These are phyloP conservation scores for Fusarium tjaetaba DNA, from an alignment of 2,329 filamentous ascomycete species.

Conservation along the genomic window DNA sequence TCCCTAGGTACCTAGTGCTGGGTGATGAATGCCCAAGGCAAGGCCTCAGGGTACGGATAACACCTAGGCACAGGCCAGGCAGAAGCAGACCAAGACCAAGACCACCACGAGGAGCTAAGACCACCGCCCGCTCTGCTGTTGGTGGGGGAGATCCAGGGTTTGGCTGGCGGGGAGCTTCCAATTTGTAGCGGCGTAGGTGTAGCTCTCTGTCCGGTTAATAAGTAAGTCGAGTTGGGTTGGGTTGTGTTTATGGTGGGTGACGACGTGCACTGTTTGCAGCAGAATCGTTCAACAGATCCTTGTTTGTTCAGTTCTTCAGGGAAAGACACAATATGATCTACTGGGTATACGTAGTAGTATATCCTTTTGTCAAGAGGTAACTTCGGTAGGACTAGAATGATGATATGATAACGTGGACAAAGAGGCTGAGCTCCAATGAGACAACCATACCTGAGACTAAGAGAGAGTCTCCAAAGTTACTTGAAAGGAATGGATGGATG, in stretches of 20 bases:
- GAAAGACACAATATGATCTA: background rate
- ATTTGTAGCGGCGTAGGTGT: constrained; percentile 13
- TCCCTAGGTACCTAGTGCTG: background rate
- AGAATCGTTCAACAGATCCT: background rate
- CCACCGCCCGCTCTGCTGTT: constrained; percentile 11
- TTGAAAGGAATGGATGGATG: constrained; percentile 2
- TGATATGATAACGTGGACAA: constrained; percentile 11
- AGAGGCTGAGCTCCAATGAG: constrained; percentile 10
- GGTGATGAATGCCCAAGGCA: constrained; percentile 25
- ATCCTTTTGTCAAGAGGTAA: background rate
- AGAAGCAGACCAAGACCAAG: background rate
- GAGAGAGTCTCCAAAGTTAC: background rate
- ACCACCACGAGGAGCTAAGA: constrained; percentile 22
- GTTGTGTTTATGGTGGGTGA: constrained; percentile 20
- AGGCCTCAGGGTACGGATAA: background rate
- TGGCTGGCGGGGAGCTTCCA: constrained; percentile 19
- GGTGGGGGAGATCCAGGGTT: constrained; percentile 23
- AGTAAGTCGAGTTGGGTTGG: background rate
- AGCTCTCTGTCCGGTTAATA: background rate
- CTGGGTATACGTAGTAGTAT: no score
- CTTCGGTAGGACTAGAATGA: background rate
- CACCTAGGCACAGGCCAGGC: background rate
- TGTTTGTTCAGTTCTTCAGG: background rate
- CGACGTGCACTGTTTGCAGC: constrained; percentile 27
- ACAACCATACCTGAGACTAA: background rate